Evolutionary conservation across 1,284 basidiomycete species (phyloP).

Genomic region (Microbotryomycetes sp.): DNA sequence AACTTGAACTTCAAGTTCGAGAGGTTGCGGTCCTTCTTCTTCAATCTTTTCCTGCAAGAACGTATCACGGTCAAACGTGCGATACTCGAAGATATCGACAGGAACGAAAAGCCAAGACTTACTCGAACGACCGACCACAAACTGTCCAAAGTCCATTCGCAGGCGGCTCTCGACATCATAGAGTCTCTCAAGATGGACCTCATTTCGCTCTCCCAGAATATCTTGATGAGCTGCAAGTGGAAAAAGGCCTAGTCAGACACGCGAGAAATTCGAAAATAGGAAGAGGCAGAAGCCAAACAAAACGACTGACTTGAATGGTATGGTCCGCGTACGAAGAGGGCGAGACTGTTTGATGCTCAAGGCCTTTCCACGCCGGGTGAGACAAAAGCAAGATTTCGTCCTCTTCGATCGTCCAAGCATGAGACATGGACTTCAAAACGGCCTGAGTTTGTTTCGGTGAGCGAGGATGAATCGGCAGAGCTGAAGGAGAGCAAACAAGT

Average conservation of each 20-base stretch:
- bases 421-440: constrained; percentile 39
- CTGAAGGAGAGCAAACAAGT: constrained; percentile 13
- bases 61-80: too few species aligned
- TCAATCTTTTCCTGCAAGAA: constrained; percentile 32
- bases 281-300: too few species aligned
- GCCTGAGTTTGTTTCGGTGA: constrained; percentile 40
- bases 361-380: constrained; percentile 42
- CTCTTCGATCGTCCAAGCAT: constrained; percentile 42
- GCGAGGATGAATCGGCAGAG: constrained; percentile 41
- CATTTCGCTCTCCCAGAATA: constrained; percentile 43
- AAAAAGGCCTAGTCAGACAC: background rate
- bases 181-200: constrained; percentile 40
- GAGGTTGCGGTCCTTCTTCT: constrained; percentile 32
- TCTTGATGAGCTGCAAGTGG: constrained; percentile 40
- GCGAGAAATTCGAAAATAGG: background rate
- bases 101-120: constrained; percentile 28
- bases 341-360: constrained; percentile 40
- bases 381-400: constrained; percentile 36
- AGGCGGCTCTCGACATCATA: constrained; percentile 40
- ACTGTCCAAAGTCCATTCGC: constrained; percentile 41
- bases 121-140: constrained; percentile 40
- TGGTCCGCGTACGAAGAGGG: constrained; percentile 41
- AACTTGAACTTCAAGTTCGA: constrained; percentile 41
- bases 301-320: constrained; percentile 19
- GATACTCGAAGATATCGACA: constrained; percentile 9